Evolutionary conservation across 192 early-diverging fungal species (phyloP).

Genomic region (Phycomyces nitens): DNA sequence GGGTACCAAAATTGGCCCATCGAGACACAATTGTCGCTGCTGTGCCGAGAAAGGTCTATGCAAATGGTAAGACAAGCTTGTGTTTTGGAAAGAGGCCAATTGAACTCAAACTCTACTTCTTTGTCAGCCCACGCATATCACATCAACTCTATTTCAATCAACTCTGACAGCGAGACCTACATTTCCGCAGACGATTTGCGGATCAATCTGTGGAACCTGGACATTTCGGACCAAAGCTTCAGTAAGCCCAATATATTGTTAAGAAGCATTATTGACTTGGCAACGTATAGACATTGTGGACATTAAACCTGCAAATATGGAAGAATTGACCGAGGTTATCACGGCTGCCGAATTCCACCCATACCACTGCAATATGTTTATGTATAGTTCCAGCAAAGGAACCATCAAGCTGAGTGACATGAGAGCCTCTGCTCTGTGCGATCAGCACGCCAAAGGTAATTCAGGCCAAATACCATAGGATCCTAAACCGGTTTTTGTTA

Average conservation of each 20-base stretch:
- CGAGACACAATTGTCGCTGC: slow-evolving; percentile 88
- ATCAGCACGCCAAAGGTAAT: slow-evolving; percentile 84
- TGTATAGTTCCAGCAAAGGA: slow-evolving; percentile 98
- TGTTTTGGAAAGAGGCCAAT: no score
- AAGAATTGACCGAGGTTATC: slow-evolving; percentile 98
- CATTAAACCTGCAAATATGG: slow-evolving; percentile 99
- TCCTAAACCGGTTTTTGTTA: no score
- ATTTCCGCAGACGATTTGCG: slow-evolving; percentile 89
- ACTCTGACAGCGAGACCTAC: slow-evolving; percentile 89
- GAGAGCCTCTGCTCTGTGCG: slow-evolving; percentile 92
- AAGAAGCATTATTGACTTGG: no score
- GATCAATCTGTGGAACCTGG: slow-evolving; percentile 92
- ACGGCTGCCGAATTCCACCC: slow-evolving; percentile 99
- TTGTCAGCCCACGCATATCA: slow-evolving; percentile 83
- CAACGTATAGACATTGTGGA: slow-evolving; percentile 98
- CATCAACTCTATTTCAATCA: slow-evolving; percentile 93
- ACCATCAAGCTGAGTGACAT: slow-evolving; percentile 97
- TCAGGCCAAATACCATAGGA: no score
- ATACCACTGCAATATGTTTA: slow-evolving; percentile 91
- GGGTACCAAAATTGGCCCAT: slow-evolving; percentile 76
- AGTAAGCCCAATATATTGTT: slow-evolving; percentile 36
- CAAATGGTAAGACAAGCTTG: slow-evolving; percentile 53
- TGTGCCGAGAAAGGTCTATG: slow-evolving; percentile 83
- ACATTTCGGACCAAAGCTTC: slow-evolving; percentile 87
- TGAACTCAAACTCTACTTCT: neutral